Percentiles rank a stretch among this genome's conserved stretches.
phyloP scores from a whole-genome alignment of 768 basidiomycete species.

The Amanita polypyramis region DNA sequence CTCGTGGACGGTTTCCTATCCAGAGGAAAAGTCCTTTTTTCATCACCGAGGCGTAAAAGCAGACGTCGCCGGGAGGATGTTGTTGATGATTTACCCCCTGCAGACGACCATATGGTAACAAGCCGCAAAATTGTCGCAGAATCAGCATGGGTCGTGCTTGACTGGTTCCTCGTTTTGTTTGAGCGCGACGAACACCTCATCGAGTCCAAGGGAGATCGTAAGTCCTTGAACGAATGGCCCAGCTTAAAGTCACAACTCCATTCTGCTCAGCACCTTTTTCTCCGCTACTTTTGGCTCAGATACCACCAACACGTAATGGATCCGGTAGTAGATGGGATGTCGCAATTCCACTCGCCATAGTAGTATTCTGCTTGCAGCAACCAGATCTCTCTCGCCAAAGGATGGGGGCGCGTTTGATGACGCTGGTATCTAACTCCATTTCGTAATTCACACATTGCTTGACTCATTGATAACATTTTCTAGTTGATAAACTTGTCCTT shows the following conservation, averaged over 20 bases:
- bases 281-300: slow-evolving; percentile 13
- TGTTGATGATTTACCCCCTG: slow-evolving; percentile 14
- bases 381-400: slow-evolving; percentile 17
- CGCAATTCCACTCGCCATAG: slow-evolving; percentile 37
- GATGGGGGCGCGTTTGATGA: slow-evolving; percentile 24
- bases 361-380: slow-evolving; percentile 27
- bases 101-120: slow-evolving; percentile 4
- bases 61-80: slow-evolving; percentile 19
- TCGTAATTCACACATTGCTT: slow-evolving; percentile 2
- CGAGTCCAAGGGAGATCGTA: slow-evolving; percentile 15
- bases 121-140: slow-evolving; percentile 36
- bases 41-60: slow-evolving; percentile 23
- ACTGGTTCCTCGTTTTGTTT: slow-evolving; percentile 57
- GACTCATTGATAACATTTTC: background rate
- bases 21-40: slow-evolving; percentile 18
- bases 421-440: slow-evolving; percentile 17
- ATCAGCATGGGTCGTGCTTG: slow-evolving; percentile 62
- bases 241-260: slow-evolving; percentile 8
- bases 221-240: slow-evolving; percentile 23
- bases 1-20: slow-evolving; percentile 43
- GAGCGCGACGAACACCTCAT: slow-evolving; percentile 52
- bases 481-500: slow-evolving; percentile 29
- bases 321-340: slow-evolving; percentile 45
- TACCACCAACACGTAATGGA: slow-evolving; percentile 37
- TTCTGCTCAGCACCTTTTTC: slow-evolving; percentile 27